Base-by-base conservation (phyloP, 345 rosid genomes). In the Salix exigua region DNA sequence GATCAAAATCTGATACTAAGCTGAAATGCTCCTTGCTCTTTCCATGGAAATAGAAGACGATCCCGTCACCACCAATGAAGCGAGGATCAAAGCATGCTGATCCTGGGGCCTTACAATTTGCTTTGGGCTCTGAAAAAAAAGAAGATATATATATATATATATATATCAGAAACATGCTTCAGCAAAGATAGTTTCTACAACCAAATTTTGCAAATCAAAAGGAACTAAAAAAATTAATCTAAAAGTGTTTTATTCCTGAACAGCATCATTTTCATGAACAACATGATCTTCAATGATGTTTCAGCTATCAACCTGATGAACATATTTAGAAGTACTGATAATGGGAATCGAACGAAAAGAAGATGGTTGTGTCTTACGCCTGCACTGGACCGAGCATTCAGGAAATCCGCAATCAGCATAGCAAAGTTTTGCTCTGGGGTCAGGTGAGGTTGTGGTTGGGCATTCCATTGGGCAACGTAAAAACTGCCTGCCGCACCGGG, bases 21-120 rank as follows among this genome's bases (percentile, higher is more conserved):
- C 84, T 78, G 77, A 85, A 91, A 70, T 89, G 88, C 82, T 88
- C 83, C 28, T 86, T 69, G 42, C 84, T 86, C 79, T 85, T 84
- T 60, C 93, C 96, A 42, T 91, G 93, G 80, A 89, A 91, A 78
- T 86, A 89, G 85, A 89, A 89, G 7, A 89, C 87, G 51, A 85
- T 78, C 14, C 91, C 87, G 18, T 88, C 93, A 2, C 86, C 96
- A 8, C 93, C 91, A 5, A 91, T 84, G 86, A 89, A 91, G 3
- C 90, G 78, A 12, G 91, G 93, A 68, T 91, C 96, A 30, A 79
- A 78, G 81, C 96, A 89, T 12, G 90, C 91, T 48, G 93, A 83
- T 80, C 91, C 91, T 12, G 83, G 88, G 30, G 77, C 70, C n/a
- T 86, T 51, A 55, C 89, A 84, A 69, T 44, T 76, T 4, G 83